Percentiles rank a stretch among this genome's conserved stretches.
Evolutionary conservation across 495 filamentous ascomycete species (phyloP).

Genomic region (Darksidea phi): DNA sequence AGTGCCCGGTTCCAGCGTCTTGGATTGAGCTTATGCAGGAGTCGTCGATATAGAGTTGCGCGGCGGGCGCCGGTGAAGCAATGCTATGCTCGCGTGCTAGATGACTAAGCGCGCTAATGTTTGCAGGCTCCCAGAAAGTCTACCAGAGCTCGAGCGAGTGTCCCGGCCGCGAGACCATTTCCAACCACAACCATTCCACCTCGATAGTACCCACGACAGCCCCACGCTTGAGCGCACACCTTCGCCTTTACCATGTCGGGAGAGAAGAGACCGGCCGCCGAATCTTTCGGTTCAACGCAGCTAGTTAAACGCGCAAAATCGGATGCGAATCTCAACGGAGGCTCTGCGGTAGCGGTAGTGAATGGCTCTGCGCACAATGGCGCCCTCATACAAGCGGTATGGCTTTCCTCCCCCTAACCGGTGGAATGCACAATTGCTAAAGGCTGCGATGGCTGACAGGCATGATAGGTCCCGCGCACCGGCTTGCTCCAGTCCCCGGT

Average conservation of each 20-base stretch:
- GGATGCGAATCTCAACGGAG: slow-evolving; percentile 63
- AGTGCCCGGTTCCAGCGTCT: too few relatives aligned
- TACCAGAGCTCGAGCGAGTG: neutral
- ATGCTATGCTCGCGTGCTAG: neutral
- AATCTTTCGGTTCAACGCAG: slow-evolving; percentile 75
- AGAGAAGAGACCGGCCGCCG: slow-evolving; percentile 84
- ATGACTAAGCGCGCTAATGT: too few relatives aligned
- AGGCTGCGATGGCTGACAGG: too few relatives aligned
- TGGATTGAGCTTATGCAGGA: neutral
- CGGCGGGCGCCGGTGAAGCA: neutral
- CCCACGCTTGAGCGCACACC: neutral
- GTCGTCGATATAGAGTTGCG: slow-evolving; percentile 25
- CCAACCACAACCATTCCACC: neutral
- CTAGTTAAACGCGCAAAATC: slow-evolving; percentile 84
- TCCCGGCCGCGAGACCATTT: too few relatives aligned
- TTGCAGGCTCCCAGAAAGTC: too few relatives aligned
- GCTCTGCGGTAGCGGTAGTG: slow-evolving; percentile 57
- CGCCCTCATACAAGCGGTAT: slow-evolving; percentile 80
- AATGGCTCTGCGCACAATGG: slow-evolving; percentile 68
- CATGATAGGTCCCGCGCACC: slow-evolving; percentile 69
- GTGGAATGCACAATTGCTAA: neutral
- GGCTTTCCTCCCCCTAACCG: slow-evolving; percentile 41
- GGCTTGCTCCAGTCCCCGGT: slow-evolving; percentile 86
- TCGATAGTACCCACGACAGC: neutral
- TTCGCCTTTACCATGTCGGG: slow-evolving; percentile 61